Conservation (phyloP, 805 yeast genomes). For the Candida easanensis region DNA sequence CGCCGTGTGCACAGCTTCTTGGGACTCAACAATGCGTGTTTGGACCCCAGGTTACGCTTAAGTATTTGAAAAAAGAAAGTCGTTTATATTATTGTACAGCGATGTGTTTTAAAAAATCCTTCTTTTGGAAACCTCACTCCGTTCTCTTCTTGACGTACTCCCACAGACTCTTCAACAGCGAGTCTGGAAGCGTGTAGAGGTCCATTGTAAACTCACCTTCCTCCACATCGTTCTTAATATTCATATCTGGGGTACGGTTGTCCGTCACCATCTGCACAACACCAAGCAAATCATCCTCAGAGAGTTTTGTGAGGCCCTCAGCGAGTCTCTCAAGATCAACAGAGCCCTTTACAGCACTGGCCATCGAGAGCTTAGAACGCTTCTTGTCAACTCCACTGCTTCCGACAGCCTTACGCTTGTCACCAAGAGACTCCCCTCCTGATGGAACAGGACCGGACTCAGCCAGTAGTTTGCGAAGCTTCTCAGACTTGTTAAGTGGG, state of each 20-base stretch:
- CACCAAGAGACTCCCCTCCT: constrained; percentile 29
- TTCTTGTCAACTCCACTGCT: constrained; percentile 27
- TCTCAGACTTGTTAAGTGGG: constrained; percentile 69
- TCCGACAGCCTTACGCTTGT: constrained; percentile 36
- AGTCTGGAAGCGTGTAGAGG: constrained; percentile 88
- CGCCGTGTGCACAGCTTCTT: constrained; percentile 74
- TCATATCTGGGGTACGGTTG: constrained; percentile 92
- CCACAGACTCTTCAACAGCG: constrained; percentile 87
- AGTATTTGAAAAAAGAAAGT: background rate
- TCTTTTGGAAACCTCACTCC: constrained; percentile 17
- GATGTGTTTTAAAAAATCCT: background rate
- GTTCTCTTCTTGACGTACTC: constrained; percentile 82
- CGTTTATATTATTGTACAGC: constrained; percentile 4
- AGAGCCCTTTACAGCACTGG: constrained; percentile 62
- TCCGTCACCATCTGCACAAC: constrained; percentile 98
- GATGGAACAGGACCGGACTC: constrained; percentile 85
- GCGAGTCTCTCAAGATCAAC: constrained; percentile 91
- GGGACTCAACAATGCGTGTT: constrained; percentile 71
- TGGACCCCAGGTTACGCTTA: constrained; percentile 46
- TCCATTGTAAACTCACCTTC: constrained; percentile 98
- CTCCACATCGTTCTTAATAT: constrained; percentile 90
- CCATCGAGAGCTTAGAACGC: constrained; percentile 28
- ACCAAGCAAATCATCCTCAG: constrained; percentile 88
- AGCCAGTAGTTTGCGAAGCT: constrained; percentile 64
- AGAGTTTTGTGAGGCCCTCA: constrained; percentile 80